Conservation (phyloP, 495 filamentous ascomycete species). For the Glonium stellatum region DNA sequence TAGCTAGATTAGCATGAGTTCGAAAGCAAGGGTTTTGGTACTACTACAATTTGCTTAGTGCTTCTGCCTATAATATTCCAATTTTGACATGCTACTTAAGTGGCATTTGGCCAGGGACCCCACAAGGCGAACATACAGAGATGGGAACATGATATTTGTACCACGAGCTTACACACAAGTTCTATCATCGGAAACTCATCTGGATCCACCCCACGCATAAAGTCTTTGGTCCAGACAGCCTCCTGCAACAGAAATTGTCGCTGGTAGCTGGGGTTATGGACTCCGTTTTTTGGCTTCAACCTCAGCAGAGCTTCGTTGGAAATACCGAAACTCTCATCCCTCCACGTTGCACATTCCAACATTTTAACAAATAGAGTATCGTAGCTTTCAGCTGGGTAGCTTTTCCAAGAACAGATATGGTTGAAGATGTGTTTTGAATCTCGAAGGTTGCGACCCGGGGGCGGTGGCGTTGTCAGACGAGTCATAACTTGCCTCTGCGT, state of each 20-base stretch:
- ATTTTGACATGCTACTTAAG: too few species aligned
- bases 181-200: slow-evolving; percentile 57
- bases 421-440: slow-evolving; percentile 50
- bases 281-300: slow-evolving; percentile 42
- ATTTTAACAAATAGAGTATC: slow-evolving; percentile 60
- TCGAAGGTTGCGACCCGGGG: too few species aligned
- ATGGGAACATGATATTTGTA: slow-evolving; percentile 46
- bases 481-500: too few species aligned
- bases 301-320: slow-evolving; percentile 55
- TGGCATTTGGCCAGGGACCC: too few species aligned
- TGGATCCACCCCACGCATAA: slow-evolving; percentile 46
- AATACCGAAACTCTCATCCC: slow-evolving; percentile 58
- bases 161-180: slow-evolving; percentile 47
- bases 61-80: too few species aligned
- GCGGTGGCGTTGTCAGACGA: too few species aligned
- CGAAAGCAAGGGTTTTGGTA: too few species aligned
- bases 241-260: slow-evolving; percentile 49
- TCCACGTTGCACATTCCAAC: slow-evolving; percentile 66
- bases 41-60: too few species aligned
- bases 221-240: slow-evolving; percentile 55
- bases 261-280: slow-evolving; percentile 41
- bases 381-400: slow-evolving; percentile 63
- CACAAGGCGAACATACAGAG: too few species aligned
- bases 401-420: slow-evolving; percentile 55
- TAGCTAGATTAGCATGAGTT: slow-evolving; percentile 43